phyloP scores from a whole-genome alignment of 2,329 filamentous ascomycete genomes.

The Paraphaeosphaeria minitans region DNA sequence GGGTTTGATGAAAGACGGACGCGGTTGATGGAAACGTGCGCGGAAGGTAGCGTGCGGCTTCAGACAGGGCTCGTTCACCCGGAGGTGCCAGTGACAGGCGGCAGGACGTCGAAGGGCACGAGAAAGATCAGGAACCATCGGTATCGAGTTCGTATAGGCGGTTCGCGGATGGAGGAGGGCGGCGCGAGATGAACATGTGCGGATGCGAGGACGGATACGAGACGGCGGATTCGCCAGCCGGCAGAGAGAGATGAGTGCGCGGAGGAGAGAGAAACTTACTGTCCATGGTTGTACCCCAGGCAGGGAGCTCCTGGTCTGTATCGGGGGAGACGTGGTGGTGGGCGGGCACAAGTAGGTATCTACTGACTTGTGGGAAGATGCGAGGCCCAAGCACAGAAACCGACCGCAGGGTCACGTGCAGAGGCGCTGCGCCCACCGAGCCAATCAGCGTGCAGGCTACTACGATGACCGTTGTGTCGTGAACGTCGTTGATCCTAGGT shows the following conservation, averaged over 20 bases:
- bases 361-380: constrained; percentile 22
- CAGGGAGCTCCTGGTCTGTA: constrained; percentile 26
- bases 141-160: constrained; percentile 23
- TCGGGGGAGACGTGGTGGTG: constrained; percentile 35
- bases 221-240: constrained; percentile 22
- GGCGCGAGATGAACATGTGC: constrained; percentile 11
- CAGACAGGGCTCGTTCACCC: background rate
- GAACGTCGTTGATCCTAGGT: background rate
- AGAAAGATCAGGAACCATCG: constrained; percentile 18
- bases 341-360: constrained; percentile 28
- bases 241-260: constrained; percentile 33
- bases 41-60: constrained; percentile 22
- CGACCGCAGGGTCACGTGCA: background rate
- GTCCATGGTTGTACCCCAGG: constrained; percentile 62
- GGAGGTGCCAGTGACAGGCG: constrained; percentile 10
- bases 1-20: constrained; percentile 48
- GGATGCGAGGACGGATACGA: constrained; percentile 41
- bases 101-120: constrained; percentile 21
- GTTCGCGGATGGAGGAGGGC: constrained; percentile 30
- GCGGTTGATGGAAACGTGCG: constrained; percentile 40
- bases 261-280: constrained; percentile 58
- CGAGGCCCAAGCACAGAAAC: constrained; percentile 7
- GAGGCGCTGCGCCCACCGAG: background rate
- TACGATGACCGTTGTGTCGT: background rate
- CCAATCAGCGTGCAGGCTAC: constrained; percentile 5